Conservation (phyloP, 805 yeast species). For the Scheffersomyces coipomensis region DNA sequence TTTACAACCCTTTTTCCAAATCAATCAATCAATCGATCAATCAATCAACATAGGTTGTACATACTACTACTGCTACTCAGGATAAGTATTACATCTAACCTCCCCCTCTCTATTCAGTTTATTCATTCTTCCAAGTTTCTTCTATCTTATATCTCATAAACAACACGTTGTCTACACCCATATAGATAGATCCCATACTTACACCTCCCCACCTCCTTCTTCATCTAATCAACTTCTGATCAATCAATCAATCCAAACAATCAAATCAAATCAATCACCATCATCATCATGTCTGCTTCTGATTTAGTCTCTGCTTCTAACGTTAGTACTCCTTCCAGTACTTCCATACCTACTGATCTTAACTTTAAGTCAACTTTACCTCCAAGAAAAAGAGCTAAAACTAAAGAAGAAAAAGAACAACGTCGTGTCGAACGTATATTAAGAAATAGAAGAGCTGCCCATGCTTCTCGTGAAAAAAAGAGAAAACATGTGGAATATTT, state of each 20-base stretch:
- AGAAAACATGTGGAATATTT: constrained; percentile 85
- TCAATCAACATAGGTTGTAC: no score
- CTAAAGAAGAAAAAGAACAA: constrained; percentile 96
- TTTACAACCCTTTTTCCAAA: no score
- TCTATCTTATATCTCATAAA: no score
- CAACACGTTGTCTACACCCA: no score
- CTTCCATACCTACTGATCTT: not conserved
- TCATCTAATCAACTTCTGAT: not conserved
- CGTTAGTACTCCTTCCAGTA: not conserved
- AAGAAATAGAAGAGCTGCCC: constrained; percentile 95
- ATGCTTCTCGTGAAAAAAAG: constrained; percentile 95
- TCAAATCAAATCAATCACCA: not conserved
- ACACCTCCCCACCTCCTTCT: not conserved
- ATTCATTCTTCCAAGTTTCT: no score
- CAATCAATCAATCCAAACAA: not conserved
- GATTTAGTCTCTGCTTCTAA: not conserved
- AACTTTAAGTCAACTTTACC: constrained; percentile 57
- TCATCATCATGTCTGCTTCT: not conserved
- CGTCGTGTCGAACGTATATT: constrained; percentile 89
- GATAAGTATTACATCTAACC: no score
- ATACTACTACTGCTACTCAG: no score
- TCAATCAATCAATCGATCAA: no score
- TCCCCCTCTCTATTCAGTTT: no score
- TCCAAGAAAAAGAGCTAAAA: constrained; percentile 95
- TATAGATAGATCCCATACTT: no score